Percentiles rank a stretch among this genome's conserved stretches.
phyloP scores from a whole-genome alignment of 768 basidiomycete species.

The Collybia sordida region DNA sequence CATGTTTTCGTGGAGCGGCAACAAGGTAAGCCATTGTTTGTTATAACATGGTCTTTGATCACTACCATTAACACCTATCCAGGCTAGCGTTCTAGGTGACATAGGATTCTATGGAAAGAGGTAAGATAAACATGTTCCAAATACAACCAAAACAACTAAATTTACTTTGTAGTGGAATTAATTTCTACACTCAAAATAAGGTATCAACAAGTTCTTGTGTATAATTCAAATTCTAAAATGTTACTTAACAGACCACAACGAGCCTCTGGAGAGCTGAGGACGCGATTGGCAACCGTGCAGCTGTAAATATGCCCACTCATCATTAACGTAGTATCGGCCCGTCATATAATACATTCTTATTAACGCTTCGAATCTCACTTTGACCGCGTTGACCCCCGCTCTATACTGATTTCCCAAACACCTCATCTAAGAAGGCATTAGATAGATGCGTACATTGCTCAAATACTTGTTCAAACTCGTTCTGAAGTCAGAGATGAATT shows the following conservation, averaged over 20 bases:
- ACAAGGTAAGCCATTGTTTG: constrained; percentile 52
- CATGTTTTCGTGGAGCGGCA: constrained; percentile 97
- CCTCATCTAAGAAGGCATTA: constrained; percentile 76
- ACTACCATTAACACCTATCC: neutral
- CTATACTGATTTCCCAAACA: constrained; percentile 32
- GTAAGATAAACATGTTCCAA: constrained; percentile 30
- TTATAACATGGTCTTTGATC: neutral
- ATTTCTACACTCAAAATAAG: constrained; percentile 97
- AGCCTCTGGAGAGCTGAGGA: constrained; percentile 91
- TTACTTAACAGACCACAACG: constrained; percentile 70
- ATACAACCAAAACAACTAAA: neutral
- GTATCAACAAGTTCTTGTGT: constrained; percentile 26
- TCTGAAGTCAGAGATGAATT: constrained; percentile 30
- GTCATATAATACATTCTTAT: neutral
- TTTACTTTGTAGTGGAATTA: constrained; percentile 62
- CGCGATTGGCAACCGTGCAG: constrained; percentile 74
- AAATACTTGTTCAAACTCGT: constrained; percentile 77
- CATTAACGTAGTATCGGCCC: constrained; percentile 35
- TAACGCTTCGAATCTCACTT: neutral
- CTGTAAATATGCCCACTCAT: constrained; percentile 85
- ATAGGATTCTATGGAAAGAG: constrained; percentile 90
- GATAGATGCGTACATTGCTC: constrained; percentile 73
- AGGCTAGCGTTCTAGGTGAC: constrained; percentile 81
- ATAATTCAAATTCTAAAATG: neutral
- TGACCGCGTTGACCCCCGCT: neutral